Percentiles rank a stretch among this genome's conserved stretches.
phyloP scores from a whole-genome alignment of 768 basidiomycete species.

The Suillus discolor region DNA sequence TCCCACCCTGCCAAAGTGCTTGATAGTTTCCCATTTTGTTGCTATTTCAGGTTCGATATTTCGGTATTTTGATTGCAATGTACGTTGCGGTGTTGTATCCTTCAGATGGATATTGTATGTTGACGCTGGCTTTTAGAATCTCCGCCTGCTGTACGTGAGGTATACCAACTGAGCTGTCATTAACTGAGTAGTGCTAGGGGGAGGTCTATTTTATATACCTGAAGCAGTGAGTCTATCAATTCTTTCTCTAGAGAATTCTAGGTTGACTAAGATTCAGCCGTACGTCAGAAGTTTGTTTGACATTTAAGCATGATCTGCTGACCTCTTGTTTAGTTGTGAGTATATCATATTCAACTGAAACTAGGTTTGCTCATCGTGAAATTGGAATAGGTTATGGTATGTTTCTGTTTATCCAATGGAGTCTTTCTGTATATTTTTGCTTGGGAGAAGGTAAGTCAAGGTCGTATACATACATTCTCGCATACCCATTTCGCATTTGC shows the following conservation, averaged over 20 bases:
- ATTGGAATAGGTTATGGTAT: neutral
- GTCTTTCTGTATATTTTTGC: neutral
- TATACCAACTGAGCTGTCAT: neutral
- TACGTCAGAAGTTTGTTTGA: neutral
- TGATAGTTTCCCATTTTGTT: neutral
- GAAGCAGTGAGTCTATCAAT: neutral
- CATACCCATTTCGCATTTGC: neutral
- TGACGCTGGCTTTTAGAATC: neutral
- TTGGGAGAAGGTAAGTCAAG: neutral
- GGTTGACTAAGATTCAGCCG: neutral
- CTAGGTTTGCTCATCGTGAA: neutral
- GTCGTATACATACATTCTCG: neutral
- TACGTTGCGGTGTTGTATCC: neutral
- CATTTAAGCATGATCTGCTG: neutral
- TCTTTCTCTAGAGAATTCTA: neutral
- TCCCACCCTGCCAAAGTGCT: neutral
- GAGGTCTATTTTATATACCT: neutral
- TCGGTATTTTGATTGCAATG: neutral
- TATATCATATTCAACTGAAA: neutral
- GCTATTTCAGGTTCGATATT: neutral
- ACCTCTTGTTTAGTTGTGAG: neutral
- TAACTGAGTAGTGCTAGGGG: neutral
- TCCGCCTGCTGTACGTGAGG: neutral
- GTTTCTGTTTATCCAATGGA: neutral
- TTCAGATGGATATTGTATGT: neutral